These are phyloP conservation scores for Gynostemma pentaphyllum DNA, from an alignment of 306 rosid genomes.

Conservation along the genomic window DNA sequence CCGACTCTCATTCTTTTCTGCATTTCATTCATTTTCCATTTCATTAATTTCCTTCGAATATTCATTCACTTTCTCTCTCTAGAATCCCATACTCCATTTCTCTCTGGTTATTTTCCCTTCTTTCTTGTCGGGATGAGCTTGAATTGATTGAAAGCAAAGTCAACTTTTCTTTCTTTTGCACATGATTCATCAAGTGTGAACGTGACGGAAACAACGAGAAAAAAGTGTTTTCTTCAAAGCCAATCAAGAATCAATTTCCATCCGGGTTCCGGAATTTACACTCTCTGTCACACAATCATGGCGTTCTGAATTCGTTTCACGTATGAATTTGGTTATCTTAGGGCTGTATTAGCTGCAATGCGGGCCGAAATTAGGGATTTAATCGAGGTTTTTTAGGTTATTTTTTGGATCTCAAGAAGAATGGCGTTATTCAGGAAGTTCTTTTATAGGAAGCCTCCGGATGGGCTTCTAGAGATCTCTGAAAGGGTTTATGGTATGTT, in stretches of 20 bases:
- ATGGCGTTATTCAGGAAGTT: constrained; percentile 91
- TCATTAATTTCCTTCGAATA: background rate
- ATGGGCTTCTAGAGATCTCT: constrained; percentile 88
- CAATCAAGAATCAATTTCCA: constrained; percentile 49
- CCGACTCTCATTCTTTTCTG: constrained; percentile 12
- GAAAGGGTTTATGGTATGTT: constrained; percentile 93
- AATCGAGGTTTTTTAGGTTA: constrained; percentile 11
- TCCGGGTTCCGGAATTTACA: constrained; percentile 47
- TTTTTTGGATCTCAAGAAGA: constrained; percentile 35
- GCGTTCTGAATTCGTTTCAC: constrained; percentile 14
- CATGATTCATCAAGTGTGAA: constrained; percentile 36
- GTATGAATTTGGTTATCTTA: constrained; percentile 27
- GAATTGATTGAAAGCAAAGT: constrained; percentile 82
- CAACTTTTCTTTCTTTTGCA: constrained; percentile 16
- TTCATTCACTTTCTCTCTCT: constrained; percentile 16
- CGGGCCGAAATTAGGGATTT: constrained; percentile 25
- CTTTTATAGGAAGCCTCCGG: constrained; percentile 94
- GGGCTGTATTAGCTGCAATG: constrained; percentile 19
- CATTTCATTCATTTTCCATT: background rate
- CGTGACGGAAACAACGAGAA: constrained; percentile 27
- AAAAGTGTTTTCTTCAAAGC: constrained; percentile 46
- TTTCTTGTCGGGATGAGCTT: constrained; percentile 15
- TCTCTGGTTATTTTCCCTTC: background rate
- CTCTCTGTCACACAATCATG: constrained; percentile 31
- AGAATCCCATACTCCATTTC: background rate